phyloP scores from a whole-genome alignment of 1,284 basidiomycete genomes.

The Cutaneotrichosporon cyanovorans region DNA sequence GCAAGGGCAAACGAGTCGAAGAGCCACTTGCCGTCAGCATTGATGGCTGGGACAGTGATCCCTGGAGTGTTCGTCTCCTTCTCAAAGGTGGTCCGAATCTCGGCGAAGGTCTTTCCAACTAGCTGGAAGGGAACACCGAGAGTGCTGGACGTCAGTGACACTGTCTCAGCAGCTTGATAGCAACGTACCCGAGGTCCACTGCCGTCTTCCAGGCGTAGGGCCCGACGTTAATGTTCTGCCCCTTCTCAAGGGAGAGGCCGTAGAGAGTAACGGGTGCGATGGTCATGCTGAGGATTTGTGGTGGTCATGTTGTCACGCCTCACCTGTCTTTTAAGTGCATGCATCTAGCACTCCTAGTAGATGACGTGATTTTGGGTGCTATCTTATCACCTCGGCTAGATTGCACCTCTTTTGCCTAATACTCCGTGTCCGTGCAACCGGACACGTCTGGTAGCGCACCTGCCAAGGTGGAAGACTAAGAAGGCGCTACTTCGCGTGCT shows the following conservation, averaged over 20 bases:
- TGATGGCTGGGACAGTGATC: conserved; percentile 31
- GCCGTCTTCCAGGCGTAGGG: conserved; percentile 15
- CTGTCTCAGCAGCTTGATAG: neutral
- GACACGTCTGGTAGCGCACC: no score
- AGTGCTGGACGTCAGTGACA: conserved; percentile 1
- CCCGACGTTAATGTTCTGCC: conserved; percentile 14
- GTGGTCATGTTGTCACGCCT: no score
- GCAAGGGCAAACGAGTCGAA: conserved; percentile 34
- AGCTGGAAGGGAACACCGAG: conserved; percentile 20
- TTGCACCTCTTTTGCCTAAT: no score
- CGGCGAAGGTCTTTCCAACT: conserved; percentile 16
- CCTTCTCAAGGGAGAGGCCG: conserved; percentile 8
- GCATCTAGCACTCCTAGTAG: no score
- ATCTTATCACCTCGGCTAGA: no score
- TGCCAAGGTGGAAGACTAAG: no score
- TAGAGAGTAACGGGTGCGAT: conserved; percentile 1
- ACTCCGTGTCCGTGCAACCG: no score
- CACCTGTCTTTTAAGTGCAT: no score
- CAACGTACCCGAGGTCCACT: conserved; percentile 6
- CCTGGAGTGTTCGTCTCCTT: conserved; percentile 23
- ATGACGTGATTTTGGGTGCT: no score
- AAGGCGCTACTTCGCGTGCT: no score
- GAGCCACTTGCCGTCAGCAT: conserved; percentile 18
- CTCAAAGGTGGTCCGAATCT: conserved; percentile 25
- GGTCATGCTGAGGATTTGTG: no score